phyloP scores from a whole-genome alignment of 352 stramenopile species.

The Phytophthora fragariaefolia region DNA sequence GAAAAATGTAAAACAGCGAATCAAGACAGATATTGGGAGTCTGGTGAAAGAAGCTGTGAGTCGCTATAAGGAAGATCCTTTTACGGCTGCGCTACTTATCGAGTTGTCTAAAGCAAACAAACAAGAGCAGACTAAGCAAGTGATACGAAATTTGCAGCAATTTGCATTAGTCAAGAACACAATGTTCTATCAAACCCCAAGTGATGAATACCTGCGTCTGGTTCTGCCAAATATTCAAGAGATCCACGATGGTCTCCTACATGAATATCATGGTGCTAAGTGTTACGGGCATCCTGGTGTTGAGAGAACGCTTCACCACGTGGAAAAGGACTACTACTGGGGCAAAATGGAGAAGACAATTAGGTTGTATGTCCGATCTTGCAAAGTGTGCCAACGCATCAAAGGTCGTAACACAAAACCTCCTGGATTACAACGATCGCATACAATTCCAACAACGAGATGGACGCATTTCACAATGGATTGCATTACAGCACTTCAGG shows the following conservation, averaged over 20 bases:
- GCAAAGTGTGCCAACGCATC: slow-evolving; percentile 20
- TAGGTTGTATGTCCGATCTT: slow-evolving; percentile 12
- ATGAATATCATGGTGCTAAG: slow-evolving; percentile 24
- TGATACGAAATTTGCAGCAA: slow-evolving; percentile 9
- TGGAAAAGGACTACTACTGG: slow-evolving; percentile 16
- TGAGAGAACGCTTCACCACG: slow-evolving; percentile 9
- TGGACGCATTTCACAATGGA: not conserved
- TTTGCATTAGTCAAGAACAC: not conserved
- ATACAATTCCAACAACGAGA: not conserved
- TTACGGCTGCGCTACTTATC: not conserved
- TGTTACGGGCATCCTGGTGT: slow-evolving; percentile 20
- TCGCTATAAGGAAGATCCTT: not conserved
- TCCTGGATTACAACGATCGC: not conserved
- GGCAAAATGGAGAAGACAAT: slow-evolving; percentile 4
- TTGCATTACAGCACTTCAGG: not conserved
- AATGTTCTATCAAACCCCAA: slow-evolving; percentile 11
- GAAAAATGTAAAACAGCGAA: not conserved
- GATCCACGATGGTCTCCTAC: slow-evolving; percentile 12
- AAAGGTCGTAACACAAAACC: not conserved
- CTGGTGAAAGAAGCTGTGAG: not conserved
- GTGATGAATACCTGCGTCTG: slow-evolving; percentile 5
- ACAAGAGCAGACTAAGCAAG: not conserved
- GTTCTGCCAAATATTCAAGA: slow-evolving; percentile 19
- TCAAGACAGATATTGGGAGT: not conserved
- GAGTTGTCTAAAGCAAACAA: no score